phyloP scores from a whole-genome alignment of 495 filamentous ascomycete species.

The Parachaetomium inaequale region DNA sequence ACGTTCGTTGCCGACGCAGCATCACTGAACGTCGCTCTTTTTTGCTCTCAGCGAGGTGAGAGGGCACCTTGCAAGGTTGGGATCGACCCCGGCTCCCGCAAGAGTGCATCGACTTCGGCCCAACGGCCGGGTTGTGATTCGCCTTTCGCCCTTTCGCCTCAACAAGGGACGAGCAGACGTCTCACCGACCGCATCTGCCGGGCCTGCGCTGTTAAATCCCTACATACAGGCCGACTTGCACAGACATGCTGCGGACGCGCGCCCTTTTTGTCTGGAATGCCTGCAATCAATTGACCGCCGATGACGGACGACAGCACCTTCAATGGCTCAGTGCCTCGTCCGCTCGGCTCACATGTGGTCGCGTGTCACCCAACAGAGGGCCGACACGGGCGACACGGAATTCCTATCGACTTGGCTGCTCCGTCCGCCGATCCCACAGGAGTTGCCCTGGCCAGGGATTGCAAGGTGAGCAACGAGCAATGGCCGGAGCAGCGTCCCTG shows the following conservation, averaged over 20 bases:
- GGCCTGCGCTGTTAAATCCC: background rate
- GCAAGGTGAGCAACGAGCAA: slow-evolving; percentile 4
- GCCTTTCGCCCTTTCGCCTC: slow-evolving; percentile 18
- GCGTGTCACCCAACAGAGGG: background rate
- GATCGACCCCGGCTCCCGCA: background rate
- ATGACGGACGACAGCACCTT: background rate
- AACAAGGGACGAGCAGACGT: background rate
- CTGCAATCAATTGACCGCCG: background rate
- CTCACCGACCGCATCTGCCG: slow-evolving; percentile 6
- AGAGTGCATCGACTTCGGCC: slow-evolving; percentile 6
- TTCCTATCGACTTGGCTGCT: background rate
- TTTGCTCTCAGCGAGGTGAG: slow-evolving; percentile 5
- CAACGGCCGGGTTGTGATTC: slow-evolving; percentile 22
- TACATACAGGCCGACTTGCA: background rate
- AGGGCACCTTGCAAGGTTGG: background rate
- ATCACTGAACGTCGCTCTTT: too few relatives aligned
- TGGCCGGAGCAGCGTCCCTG: background rate
- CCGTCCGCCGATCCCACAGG: background rate
- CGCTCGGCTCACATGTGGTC: background rate
- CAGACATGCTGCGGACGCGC: background rate
- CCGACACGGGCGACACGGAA: slow-evolving; percentile 1
- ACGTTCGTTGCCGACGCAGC: too few relatives aligned
- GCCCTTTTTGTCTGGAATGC: background rate
- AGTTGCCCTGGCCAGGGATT: background rate
- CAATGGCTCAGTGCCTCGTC: background rate